phyloP scores from a whole-genome alignment of 805 yeast species.

The Lachancea dasiensis region DNA sequence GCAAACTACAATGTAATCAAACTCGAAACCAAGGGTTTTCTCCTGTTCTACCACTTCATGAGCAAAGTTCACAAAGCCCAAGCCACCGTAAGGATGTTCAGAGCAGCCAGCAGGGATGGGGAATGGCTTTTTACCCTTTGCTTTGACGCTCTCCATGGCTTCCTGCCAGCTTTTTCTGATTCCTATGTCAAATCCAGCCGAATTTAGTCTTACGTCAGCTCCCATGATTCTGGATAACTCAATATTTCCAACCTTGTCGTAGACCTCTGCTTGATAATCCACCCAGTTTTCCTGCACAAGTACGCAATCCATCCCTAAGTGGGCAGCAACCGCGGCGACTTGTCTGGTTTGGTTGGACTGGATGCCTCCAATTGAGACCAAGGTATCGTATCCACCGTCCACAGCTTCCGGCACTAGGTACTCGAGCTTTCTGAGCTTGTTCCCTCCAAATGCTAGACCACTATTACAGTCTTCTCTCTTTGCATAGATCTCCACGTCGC shows the following conservation, averaged over 20 bases:
- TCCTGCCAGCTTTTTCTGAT: conserved; percentile 33
- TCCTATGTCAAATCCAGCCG: conserved; percentile 34
- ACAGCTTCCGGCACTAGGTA: conserved; percentile 33
- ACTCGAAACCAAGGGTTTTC: conserved; percentile 31
- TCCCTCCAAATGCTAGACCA: conserved; percentile 35
- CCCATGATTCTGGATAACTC: conserved; percentile 35
- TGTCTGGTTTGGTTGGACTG: conserved; percentile 34
- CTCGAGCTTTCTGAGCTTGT: conserved; percentile 32
- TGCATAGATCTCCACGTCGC: conserved; percentile 32
- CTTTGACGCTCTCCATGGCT: conserved; percentile 25
- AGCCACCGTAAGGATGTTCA: conserved; percentile 34
- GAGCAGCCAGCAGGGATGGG: conserved; percentile 37
- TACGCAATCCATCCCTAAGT: conserved; percentile 33
- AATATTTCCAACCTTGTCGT: conserved; percentile 34
- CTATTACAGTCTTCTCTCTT: conserved; percentile 35
- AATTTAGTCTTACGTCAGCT: conserved; percentile 33
- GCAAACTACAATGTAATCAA: conserved; percentile 34
- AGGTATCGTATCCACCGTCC: conserved; percentile 32
- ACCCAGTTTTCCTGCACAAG: conserved; percentile 36
- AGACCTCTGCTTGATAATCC: conserved; percentile 32
- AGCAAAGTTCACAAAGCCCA: conserved; percentile 35
- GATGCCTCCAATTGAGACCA: conserved; percentile 34
- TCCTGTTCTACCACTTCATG: conserved; percentile 34
- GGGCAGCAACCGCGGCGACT: conserved; percentile 35
- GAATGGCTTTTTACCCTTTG: conserved; percentile 32